A percentile compares a stretch with the other conserved stretches of the same genome.
These are phyloP conservation scores for Thalia dealbata DNA, from an alignment of 176 grass and related monocot genomes.

Conservation along the genomic window DNA sequence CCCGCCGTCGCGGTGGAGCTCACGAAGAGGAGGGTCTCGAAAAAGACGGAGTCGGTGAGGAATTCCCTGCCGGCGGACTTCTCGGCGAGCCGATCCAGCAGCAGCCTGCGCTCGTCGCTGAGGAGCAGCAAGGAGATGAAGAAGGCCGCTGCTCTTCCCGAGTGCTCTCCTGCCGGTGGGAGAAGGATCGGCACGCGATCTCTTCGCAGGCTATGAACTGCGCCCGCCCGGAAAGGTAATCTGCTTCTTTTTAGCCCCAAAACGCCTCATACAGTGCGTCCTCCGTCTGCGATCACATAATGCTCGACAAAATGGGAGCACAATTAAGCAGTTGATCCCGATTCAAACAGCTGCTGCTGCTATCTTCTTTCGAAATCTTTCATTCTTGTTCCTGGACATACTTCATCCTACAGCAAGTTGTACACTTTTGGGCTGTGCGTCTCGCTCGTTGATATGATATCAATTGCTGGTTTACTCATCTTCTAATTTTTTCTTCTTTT, in stretches of 20 bases:
- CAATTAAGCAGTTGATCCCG: too few relatives aligned
- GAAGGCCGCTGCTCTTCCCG: neutral
- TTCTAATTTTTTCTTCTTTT: too few relatives aligned
- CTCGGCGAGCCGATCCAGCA: neutral
- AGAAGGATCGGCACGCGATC: neutral
- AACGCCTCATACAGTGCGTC: neutral
- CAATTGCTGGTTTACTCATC: too few relatives aligned
- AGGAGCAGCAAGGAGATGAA: neutral
- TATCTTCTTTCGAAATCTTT: too few relatives aligned
- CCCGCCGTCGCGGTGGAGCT: slow-evolving; percentile 67
- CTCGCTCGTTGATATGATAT: too few relatives aligned
- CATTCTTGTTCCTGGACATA: too few relatives aligned
- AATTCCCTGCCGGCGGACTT: slow-evolving; percentile 24
- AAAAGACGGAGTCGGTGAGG: slow-evolving; percentile 44
- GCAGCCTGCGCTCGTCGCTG: neutral
- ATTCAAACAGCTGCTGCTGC: too few relatives aligned
- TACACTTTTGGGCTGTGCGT: too few relatives aligned
- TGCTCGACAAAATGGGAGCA: too few relatives aligned
- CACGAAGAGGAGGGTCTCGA: slow-evolving; percentile 32
- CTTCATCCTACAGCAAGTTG: too few relatives aligned
- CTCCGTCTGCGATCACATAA: neutral
- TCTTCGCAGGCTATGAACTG: neutral
- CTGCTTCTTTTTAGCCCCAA: neutral
- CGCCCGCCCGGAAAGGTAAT: neutral
- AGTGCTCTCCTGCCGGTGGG: neutral